These are phyloP conservation scores for Paraphaeosphaeria minitans DNA, from an alignment of 2,329 filamentous ascomycete species.

Conservation along the genomic window DNA sequence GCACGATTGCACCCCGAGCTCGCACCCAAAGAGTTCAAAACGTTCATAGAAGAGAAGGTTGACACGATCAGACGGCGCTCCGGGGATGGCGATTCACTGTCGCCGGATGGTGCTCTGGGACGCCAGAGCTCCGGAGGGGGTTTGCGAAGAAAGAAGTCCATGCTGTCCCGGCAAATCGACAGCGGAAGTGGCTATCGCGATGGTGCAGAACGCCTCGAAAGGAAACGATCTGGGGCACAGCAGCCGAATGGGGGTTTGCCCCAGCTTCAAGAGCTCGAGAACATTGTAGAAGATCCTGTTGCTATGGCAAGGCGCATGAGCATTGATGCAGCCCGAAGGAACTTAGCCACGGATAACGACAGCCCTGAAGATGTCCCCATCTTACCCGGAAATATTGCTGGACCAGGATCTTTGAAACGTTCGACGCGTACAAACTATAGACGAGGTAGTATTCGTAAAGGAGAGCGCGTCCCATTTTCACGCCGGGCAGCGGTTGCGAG, in stretches of 20 bases:
- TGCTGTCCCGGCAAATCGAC: conserved; percentile 91
- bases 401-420: conserved; percentile 79
- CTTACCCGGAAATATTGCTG: conserved; percentile 73
- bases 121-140: conserved; percentile 62
- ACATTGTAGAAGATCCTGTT: conserved; percentile 79
- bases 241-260: conserved; percentile 55
- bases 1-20: conserved; percentile 92
- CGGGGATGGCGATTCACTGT: conserved; percentile 68
- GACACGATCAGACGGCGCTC: conserved; percentile 87
- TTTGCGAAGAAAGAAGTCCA: conserved; percentile 87
- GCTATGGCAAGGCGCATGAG: conserved; percentile 73
- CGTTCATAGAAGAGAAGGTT: conserved; percentile 90
- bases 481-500: conserved; percentile 68
- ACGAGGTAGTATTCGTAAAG: conserved; percentile 81
- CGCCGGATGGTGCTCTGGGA: conserved; percentile 60
- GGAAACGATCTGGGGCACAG: conserved; percentile 67
- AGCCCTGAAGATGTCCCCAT: conserved; percentile 80
- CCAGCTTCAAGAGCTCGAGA: conserved; percentile 72
- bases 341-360: conserved; percentile 48
- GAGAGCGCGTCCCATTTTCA: conserved; percentile 75
- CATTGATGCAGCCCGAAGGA: conserved; percentile 55
- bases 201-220: conserved; percentile 78
- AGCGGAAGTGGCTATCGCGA: conserved; percentile 77
- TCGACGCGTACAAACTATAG: conserved; percentile 93
- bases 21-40: conserved; percentile 95